Base-by-base conservation (phyloP, 306 rosid species). In the Quercus variabilis region DNA sequence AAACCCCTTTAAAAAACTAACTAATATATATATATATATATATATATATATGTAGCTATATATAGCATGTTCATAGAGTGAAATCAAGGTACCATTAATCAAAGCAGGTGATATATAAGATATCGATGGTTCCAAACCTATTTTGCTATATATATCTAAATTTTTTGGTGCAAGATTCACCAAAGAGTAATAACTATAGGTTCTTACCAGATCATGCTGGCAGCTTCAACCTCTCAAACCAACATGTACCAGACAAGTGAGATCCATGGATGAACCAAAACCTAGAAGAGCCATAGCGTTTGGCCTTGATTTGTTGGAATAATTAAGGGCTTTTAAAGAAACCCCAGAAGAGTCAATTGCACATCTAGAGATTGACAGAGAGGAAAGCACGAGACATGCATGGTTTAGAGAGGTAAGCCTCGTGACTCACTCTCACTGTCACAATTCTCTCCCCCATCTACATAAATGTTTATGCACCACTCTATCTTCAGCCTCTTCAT, bases 161-260 rank as follows among this genome's bases (percentile, higher is more conserved):
- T 11, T 23, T 55, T 2, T 8, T 63, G 69, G 35, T 28, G 69
- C 69, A 26, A 63, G 69, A 63, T 63, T 63, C 69, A 25, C 51
- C 3, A 11, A 35, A 3, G 10, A 41, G 74, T 28, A 70, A 56
- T 63, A 65, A 13, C 54, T 49, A 49, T 12, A 49, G 65, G 76
- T 74, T 60, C n/a, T 83, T 83, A 90, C 91, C 96, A 93, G 97
- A 93, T 93, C 97, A 93, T 89, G 97, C 97, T 93, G 97, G 96
- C 97, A 93, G 97, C 97, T 93, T 93, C 92, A 93, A 87, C 75
- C 97, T 91, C 97, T 93, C 97, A 91, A 91, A 87, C 94, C 94
- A 89, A 87, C 96, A 87, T 74, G 15, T 49, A 75, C 73, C 69
- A 79, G 83, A 74, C 41, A 76, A 67, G 60, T 51, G 70, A 71